Conservation (phyloP, 352 stramenopile species). For the Globisporangium canariense region DNA sequence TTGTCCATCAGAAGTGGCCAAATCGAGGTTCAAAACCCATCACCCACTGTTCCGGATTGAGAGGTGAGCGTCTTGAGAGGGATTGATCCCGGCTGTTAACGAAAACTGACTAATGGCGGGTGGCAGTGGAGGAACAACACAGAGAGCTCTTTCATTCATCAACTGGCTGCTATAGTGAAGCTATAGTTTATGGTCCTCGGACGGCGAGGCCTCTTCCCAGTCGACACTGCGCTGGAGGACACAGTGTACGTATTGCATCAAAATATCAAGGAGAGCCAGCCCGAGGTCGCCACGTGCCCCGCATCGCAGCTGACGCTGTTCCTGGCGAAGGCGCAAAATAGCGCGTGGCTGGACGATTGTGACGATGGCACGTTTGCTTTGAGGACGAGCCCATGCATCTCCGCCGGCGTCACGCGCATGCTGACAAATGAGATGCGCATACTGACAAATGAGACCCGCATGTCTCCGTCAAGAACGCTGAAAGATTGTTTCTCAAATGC, state of each 20-base stretch:
- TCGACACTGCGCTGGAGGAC: background rate
- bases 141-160: too few relatives aligned
- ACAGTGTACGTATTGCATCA: background rate
- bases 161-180: background rate
- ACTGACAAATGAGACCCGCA: background rate
- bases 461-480: background rate
- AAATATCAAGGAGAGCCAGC: background rate
- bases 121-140: too few relatives aligned
- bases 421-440: background rate
- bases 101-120: too few relatives aligned
- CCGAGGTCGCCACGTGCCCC: background rate
- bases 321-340: background rate
- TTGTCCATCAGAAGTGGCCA: too few relatives aligned
- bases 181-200: background rate
- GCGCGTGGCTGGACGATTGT: background rate
- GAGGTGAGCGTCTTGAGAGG: too few relatives aligned
- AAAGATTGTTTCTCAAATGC: background rate
- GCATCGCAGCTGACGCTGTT: background rate
- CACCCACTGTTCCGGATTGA: too few relatives aligned
- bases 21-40: too few relatives aligned
- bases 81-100: too few relatives aligned
- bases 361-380: background rate
- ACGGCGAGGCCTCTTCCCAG: background rate
- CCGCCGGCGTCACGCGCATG: background rate
- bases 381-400: background rate